Percentiles rank a stretch among this genome's conserved stretches.
Evolutionary conservation across 2,329 filamentous ascomycete species (phyloP).

Genomic region (Chrysosporium keratinophilum): DNA sequence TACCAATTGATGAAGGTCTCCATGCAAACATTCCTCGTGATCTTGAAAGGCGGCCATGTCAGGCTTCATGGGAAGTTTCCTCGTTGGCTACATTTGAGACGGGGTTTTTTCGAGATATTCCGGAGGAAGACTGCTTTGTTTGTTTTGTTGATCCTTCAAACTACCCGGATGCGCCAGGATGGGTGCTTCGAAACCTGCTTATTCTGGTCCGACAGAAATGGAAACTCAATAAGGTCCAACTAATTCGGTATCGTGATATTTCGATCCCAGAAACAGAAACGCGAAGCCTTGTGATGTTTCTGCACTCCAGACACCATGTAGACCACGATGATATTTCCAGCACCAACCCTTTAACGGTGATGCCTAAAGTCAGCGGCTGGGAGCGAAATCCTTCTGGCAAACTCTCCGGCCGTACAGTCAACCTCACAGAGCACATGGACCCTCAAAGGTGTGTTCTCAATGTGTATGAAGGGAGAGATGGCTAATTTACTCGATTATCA

Average conservation of each 20-base stretch:
- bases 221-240: slow-evolving; percentile 63
- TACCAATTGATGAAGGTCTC: not conserved
- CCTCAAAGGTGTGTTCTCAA: slow-evolving; percentile 47
- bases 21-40: not conserved
- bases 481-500: not conserved
- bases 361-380: slow-evolving; percentile 94
- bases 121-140: slow-evolving; percentile 66
- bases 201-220: slow-evolving; percentile 76
- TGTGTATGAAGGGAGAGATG: not conserved
- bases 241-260: slow-evolving; percentile 82
- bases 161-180: slow-evolving; percentile 75
- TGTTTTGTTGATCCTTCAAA: slow-evolving; percentile 89
- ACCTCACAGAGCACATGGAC: slow-evolving; percentile 89
- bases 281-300: slow-evolving; percentile 65
- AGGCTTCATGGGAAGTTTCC: slow-evolving; percentile 57
- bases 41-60: not conserved
- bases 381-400: slow-evolving; percentile 74
- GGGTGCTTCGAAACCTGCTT: slow-evolving; percentile 84
- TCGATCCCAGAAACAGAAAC: slow-evolving; percentile 67
- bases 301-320: slow-evolving; percentile 35
- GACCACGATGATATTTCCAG: slow-evolving; percentile 15
- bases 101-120: slow-evolving; percentile 70
- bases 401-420: slow-evolving; percentile 64
- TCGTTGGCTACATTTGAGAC: slow-evolving; percentile 68
- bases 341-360: slow-evolving; percentile 24